phyloP scores from a whole-genome alignment of 495 filamentous ascomycete genomes.

The Aspergillus hancockii region DNA sequence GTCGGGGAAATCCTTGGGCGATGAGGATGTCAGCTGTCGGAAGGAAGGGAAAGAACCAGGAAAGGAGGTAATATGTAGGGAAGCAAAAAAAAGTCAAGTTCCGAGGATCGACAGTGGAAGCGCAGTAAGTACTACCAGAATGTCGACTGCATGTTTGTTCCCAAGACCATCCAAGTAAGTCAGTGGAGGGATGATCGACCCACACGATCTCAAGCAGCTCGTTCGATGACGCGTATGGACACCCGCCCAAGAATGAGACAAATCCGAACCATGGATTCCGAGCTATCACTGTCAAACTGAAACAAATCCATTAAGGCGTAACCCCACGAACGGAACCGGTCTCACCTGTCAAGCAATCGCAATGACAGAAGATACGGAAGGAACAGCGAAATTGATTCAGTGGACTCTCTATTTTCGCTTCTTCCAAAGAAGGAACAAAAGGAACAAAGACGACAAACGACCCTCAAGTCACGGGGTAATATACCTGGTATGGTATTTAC shows the following conservation, averaged over 20 bases:
- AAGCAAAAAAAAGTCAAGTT: slow-evolving; percentile 6
- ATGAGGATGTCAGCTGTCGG: slow-evolving; percentile 9
- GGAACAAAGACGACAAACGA: too few relatives aligned
- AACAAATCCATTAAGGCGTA: slow-evolving; percentile 6
- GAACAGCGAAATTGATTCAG: not conserved
- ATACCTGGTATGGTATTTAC: not conserved
- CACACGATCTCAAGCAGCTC: slow-evolving; percentile 17
- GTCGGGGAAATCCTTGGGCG: not conserved
- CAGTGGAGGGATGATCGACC: slow-evolving; percentile 18
- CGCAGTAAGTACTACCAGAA: too few relatives aligned
- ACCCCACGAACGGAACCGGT: not conserved
- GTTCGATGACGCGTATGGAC: slow-evolving; percentile 19
- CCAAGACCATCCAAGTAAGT: not conserved
- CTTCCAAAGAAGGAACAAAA: slow-evolving; percentile 3
- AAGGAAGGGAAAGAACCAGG: slow-evolving; percentile 11
- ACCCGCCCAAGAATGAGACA: not conserved
- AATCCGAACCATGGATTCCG: not conserved
- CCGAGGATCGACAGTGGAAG: slow-evolving; percentile 1
- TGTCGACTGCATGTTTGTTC: slow-evolving; percentile 1
- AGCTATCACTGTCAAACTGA: slow-evolving; percentile 9
- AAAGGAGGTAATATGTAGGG: slow-evolving; percentile 7
- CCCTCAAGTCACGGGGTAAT: not conserved
- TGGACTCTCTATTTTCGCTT: too few relatives aligned
- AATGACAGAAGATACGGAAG: not conserved
- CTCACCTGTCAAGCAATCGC: not conserved